Evolutionary conservation across 2,329 filamentous ascomycete species (phyloP), one percentile per base, ranked within the genome.

Genomic region (Fusarium brachygibbosum): DNA sequence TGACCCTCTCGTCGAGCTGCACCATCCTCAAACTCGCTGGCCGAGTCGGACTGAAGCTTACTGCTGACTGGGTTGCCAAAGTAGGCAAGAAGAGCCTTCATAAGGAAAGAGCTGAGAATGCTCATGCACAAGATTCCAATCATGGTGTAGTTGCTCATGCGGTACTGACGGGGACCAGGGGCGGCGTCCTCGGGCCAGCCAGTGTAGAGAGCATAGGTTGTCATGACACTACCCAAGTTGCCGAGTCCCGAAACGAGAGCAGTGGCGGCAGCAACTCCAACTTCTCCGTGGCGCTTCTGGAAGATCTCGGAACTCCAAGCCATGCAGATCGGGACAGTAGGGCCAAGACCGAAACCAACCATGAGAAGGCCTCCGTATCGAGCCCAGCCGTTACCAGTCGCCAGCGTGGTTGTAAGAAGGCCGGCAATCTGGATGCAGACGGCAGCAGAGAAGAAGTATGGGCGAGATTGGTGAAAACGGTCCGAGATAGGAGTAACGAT

Each of bases 301-400:
- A 97, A 97, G 75, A 97, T 91, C 80, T 97, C 92, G 67, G 90
- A 93, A 32, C 92, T 93, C 94, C 94, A 97, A 35, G 93, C 91
- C 94, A 97, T 97, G 78, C 92, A 95, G 75, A 95, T 95, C 13
- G 94, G 94, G 1, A 97, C 93, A 0, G 94, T 97, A 5, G 94
- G 94, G 2, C 94, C 94, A 3, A 97, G 89, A 0, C 94, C 94
- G 75, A 97, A 97, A 6, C 94, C 94, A 35, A 97, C 91, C 81
- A 97, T 90, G 51, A 97, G 82, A n/a, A 97, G 87, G 6, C 94
- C 94, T 48, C 92, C 93, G 76, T 97, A 97, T 41, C 93, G 89
- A 3, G 92, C 90, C 93, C 93, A 97, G 37, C 90, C 88, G 72
- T 90, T 88, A 35, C 81, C 76, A 6, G 85, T 86, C 7, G 91